Base-by-base conservation (phyloP, 768 basidiomycete species). In the Tulasnella sp. region DNA sequence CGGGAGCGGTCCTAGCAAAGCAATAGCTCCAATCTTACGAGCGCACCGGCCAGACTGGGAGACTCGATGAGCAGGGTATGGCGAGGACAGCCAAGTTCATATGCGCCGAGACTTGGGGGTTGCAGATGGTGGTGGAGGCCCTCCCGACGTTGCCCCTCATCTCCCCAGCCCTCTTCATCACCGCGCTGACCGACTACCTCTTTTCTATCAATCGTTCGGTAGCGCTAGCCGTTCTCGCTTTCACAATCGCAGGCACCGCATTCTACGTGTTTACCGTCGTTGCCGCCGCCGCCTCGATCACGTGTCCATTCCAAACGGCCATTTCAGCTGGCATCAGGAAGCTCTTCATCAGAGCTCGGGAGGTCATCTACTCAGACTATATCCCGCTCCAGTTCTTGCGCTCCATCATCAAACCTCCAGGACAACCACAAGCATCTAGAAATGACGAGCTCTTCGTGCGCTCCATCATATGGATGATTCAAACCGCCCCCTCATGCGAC, bases 1-100 rank as follows among this genome's bases (percentile, higher is more conserved):
- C 49, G 25, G 57, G 57, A 17, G 57, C 57, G 15, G 46, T 59
- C 29, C 27, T 51, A 29, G 57, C 57, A 8, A 59, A 59, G 34
- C 57, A 59, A 42, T 59, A 46, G 57, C 45, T 59, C 19, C 48
- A 29, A 24, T 25, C 49, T 15, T 59, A 31, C 34, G 45, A 25
- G 2, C 49, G 57, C 21, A 38, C 34, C 5, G 46, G 48, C 31
- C 45, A 59, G 31, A 30, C 42, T 10, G 54, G 54, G 4, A 43
- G 45, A 29, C 27, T 49, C 15, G 30, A 59, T 17, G 34, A 31
- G 38, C 57, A 59, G 49, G 57, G 46, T 22, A 44, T 44, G 10
- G 19, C 25, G 27, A 44, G 57, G 15, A 29, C 48, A 22, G 31
- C 3, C 27, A 59, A 59, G 25, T 50, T 49, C 25, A 29, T 34